A percentile compares a stretch with the other conserved stretches of the same genome.
phyloP scores from a whole-genome alignment of 306 rosid genomes.

The Malus asiatica region DNA sequence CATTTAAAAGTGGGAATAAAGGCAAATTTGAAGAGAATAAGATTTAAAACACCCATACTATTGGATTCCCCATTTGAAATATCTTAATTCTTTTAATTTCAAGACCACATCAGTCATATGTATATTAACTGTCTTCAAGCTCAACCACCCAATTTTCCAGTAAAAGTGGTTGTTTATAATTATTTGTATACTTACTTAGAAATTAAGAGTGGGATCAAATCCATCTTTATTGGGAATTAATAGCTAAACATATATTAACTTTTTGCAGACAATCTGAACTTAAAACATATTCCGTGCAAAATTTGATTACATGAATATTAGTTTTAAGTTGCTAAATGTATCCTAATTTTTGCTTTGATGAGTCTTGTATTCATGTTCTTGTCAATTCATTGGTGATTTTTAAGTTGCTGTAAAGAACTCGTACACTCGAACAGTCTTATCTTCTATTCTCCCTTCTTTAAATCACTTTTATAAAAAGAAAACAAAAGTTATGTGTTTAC shows the following conservation, averaged over 20 bases:
- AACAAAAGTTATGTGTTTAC: not conserved
- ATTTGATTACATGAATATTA: not conserved
- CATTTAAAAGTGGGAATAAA: not conserved
- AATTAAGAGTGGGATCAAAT: not conserved
- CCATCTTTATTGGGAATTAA: not conserved
- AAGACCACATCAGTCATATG: not conserved
- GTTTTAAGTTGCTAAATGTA: not conserved
- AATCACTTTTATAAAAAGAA: no score
- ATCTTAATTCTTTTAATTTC: not conserved
- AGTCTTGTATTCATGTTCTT: not conserved
- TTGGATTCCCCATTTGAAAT: not conserved
- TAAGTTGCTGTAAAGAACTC: not conserved
- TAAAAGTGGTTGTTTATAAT: no score
- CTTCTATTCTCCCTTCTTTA: no score
- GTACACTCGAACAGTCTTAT: no score
- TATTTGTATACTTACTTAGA: no score
- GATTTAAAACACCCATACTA: not conserved
- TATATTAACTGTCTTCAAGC: not conserved
- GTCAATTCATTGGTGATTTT: not conserved
- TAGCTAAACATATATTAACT: not conserved
- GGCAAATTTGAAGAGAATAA: not conserved
- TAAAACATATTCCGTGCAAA: not conserved
- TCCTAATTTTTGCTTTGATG: not conserved
- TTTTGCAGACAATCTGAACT: not conserved
- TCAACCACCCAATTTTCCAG: not conserved